Conservation (phyloP, 2,329 filamentous ascomycete species). For the Chrysosporium queenslandicum region DNA sequence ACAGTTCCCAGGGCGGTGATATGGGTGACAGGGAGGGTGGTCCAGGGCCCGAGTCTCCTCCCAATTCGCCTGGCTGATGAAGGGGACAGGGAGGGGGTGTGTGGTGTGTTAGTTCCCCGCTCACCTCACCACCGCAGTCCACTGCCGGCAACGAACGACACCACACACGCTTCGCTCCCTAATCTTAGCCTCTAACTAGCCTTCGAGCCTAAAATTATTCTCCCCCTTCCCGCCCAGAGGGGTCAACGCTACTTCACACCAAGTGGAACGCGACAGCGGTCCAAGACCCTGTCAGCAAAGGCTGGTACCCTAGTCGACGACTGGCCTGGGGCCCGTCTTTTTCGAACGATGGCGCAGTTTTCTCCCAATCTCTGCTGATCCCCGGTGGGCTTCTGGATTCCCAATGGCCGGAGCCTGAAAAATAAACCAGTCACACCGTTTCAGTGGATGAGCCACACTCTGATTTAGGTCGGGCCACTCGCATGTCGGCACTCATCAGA, state of each 20-base stretch:
- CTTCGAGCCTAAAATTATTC: neutral
- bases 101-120: too few species aligned
- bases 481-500: neutral
- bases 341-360: constrained; percentile 11
- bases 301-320: constrained; percentile 6
- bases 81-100: too few species aligned
- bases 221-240: neutral
- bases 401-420: neutral
- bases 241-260: constrained; percentile 3
- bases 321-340: constrained; percentile 11
- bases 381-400: neutral
- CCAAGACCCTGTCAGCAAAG: constrained; percentile 9
- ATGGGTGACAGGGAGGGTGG: neutral
- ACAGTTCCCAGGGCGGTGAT: constrained; percentile 1
- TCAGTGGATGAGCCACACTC: constrained; percentile 2
- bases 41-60: neutral
- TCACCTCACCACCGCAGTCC: too few species aligned
- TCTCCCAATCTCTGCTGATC: constrained; percentile 6
- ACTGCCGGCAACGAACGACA: too few species aligned
- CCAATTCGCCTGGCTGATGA: too few species aligned
- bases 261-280: constrained; percentile 5
- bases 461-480: neutral
- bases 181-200: too few species aligned
- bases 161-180: too few species aligned
- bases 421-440: constrained; percentile 11